Conservation (phyloP, 352 stramenopile genomes). For the Pythium aphanidermatum region DNA sequence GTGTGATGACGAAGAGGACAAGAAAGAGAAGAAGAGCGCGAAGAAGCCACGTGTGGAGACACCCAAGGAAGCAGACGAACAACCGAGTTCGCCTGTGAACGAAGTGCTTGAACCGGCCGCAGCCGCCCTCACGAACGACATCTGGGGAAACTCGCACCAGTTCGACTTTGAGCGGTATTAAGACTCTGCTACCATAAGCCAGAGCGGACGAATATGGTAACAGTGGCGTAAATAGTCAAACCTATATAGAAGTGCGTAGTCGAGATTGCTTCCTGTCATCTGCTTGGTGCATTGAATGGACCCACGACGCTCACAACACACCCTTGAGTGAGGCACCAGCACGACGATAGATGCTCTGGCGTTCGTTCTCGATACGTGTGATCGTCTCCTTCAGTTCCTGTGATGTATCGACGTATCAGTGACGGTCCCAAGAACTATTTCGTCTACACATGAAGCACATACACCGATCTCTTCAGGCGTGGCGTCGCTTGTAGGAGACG, state of each 20-base stretch:
- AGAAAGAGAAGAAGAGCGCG: constrained; percentile 1
- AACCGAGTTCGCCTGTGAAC: constrained; percentile 9
- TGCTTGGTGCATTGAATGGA: too few species aligned
- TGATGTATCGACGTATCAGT: too few species aligned
- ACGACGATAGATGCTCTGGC: constrained; percentile 74
- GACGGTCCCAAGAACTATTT: too few species aligned
- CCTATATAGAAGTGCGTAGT: background rate
- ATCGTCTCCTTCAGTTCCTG: constrained; percentile 74
- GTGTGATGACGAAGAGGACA: constrained; percentile 4
- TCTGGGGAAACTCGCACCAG: constrained; percentile 76
- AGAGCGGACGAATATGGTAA: background rate
- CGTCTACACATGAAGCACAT: too few species aligned
- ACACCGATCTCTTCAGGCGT: constrained; percentile 71
- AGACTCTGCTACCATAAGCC: background rate
- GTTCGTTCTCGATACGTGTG: constrained; percentile 68
- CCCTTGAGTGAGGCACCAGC: constrained; percentile 75
- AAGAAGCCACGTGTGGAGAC: too few species aligned
- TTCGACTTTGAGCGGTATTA: constrained; percentile 54
- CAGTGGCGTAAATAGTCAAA: constrained; percentile 1
- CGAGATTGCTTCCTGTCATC: too few species aligned
- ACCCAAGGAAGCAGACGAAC: too few species aligned
- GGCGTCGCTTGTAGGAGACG: constrained; percentile 67
- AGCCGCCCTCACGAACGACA: constrained; percentile 66
- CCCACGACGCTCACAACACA: constrained; percentile 55
- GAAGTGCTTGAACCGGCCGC: constrained; percentile 35